These are phyloP conservation scores for Sarocladiaceae sp. DNA, from an alignment of 2,329 filamentous ascomycete genomes.

Conservation along the genomic window DNA sequence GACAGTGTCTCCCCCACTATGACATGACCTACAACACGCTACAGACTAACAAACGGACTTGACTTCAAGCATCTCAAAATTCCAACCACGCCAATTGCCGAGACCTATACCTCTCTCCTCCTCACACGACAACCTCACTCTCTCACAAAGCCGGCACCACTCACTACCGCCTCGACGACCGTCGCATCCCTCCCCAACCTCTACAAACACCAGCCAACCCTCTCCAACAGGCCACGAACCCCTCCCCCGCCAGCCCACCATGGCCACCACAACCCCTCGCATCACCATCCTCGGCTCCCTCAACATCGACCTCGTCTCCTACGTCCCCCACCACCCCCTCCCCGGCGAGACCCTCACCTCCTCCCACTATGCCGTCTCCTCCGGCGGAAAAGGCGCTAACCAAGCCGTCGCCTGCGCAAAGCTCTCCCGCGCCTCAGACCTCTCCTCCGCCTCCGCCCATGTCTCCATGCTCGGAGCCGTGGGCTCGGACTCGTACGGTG, in stretches of 20 bases:
- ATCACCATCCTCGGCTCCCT: constrained; percentile 90
- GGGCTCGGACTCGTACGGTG: constrained; percentile 63
- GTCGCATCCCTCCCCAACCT: no score
- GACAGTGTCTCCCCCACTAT: not conserved
- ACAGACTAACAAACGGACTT: not conserved
- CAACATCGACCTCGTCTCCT: constrained; percentile 89
- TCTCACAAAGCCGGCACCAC: no score
- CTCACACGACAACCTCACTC: not conserved
- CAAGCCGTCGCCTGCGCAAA: constrained; percentile 88
- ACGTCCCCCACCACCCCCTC: constrained; percentile 76
- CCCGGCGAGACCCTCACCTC: constrained; percentile 86
- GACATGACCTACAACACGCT: not conserved
- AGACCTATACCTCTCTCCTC: not conserved
- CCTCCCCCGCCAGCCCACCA: constrained; percentile 16
- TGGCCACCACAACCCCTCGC: constrained; percentile 28
- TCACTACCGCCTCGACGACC: no score
- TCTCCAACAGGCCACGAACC: no score
- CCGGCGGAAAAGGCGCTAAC: constrained; percentile 93
- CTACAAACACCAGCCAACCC: no score
- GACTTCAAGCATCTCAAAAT: constrained; percentile 1
- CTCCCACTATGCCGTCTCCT: constrained; percentile 71
- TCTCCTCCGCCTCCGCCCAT: constrained; percentile 29
- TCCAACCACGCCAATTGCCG: not conserved
- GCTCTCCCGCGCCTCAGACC: constrained; percentile 55
- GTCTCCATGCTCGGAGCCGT: constrained; percentile 74